phyloP scores from a whole-genome alignment of 2,329 filamentous ascomycete genomes.

The Orbilia brochopaga region DNA sequence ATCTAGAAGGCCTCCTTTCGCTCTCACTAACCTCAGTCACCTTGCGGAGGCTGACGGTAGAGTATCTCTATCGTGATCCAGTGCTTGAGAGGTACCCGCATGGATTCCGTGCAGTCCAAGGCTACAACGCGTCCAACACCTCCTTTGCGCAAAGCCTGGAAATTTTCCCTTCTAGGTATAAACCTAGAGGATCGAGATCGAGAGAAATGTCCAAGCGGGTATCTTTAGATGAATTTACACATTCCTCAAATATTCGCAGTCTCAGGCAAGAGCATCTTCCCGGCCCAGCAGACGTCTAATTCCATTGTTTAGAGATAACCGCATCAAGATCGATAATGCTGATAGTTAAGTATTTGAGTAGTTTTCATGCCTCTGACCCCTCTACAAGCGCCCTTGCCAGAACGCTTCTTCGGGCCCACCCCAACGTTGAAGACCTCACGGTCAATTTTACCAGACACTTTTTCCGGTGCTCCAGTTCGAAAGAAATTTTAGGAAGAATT shows the following conservation, averaged over 20 bases:
- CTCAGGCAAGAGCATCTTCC: conserved; percentile 7
- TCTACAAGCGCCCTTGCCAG: conserved; percentile 4
- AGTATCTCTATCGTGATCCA: conserved; percentile 12
- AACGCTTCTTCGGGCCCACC: conserved; percentile 2
- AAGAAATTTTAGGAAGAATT: conserved; percentile 1
- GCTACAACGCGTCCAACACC: conserved; percentile 9
- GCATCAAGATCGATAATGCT: conserved; percentile 5
- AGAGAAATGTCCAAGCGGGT: background rate
- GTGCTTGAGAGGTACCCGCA: conserved; percentile 12
- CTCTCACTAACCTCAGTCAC: conserved; percentile 3
- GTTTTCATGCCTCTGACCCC: conserved; percentile 9
- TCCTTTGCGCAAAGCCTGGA: conserved; percentile 8
- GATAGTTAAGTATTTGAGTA: conserved; percentile 10
- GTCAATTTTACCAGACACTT: conserved; percentile 8
- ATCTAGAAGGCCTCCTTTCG: conserved; percentile 3
- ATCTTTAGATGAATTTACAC: conserved; percentile 3
- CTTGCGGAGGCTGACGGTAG: background rate
- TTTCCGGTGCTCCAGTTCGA: background rate
- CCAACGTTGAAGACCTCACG: conserved; percentile 9
- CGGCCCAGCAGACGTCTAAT: background rate
- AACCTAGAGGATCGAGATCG: background rate
- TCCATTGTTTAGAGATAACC: background rate
- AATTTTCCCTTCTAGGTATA: conserved; percentile 1
- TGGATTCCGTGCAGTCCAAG: conserved; percentile 7
- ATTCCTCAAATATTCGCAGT: conserved; percentile 8